These are phyloP conservation scores for Oemleria cerasiformis DNA, from an alignment of 306 rosid species.

Conservation along the genomic window DNA sequence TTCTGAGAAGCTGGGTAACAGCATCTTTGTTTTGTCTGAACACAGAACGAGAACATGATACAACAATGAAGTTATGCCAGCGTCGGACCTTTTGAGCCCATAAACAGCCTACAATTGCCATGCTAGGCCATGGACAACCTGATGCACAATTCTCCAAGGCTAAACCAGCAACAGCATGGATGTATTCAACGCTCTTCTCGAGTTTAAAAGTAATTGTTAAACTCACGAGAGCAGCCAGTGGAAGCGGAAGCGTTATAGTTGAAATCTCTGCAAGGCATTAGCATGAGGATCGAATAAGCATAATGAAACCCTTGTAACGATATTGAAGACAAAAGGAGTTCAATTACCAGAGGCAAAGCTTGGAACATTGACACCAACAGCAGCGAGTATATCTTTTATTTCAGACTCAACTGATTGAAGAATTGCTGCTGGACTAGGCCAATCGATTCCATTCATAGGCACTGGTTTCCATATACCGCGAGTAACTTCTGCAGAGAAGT, in stretches of 20 bases:
- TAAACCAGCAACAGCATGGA: conserved; percentile 68
- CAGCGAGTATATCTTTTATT: conserved; percentile 55
- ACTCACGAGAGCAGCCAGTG: conserved; percentile 83
- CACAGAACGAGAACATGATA: conserved; percentile 62
- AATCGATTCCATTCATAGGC: conserved; percentile 81
- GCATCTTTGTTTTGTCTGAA: conserved; percentile 59
- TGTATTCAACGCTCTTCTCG: conserved; percentile 56
- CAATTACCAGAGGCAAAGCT: conserved; percentile 48
- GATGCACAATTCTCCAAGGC: conserved; percentile 71
- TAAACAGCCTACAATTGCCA: conserved; percentile 62
- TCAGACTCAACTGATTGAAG: conserved; percentile 59
- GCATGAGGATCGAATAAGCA: background rate
- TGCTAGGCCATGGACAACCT: conserved; percentile 73
- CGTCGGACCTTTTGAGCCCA: conserved; percentile 89
- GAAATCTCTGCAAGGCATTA: conserved; percentile 39
- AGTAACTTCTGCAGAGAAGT: conserved; percentile 77
- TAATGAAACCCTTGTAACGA: background rate
- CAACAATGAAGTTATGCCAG: conserved; percentile 77
- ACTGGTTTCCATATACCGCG: conserved; percentile 82
- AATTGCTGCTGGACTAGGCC: conserved; percentile 84
- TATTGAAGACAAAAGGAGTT: background rate
- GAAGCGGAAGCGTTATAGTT: conserved; percentile 63
- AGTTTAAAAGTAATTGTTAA: conserved; percentile 81
- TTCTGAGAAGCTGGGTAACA: conserved; percentile 63
- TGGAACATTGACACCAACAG: conserved; percentile 65